phyloP scores from a whole-genome alignment of 2,329 filamentous ascomycete species.

The Colletotrichum musae region DNA sequence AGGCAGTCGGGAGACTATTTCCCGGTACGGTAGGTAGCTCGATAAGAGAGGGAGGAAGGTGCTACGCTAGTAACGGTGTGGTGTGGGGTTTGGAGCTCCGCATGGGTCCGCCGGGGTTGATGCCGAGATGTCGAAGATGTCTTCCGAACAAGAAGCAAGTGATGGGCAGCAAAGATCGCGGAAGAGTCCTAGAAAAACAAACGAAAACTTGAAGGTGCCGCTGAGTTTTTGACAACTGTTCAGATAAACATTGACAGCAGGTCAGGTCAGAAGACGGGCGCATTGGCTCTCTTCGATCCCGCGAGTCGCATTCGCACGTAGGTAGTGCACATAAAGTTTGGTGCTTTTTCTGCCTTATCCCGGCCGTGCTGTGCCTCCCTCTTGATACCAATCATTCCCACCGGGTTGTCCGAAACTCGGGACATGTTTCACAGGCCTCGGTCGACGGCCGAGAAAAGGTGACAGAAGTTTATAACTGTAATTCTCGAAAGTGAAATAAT shows the following conservation, averaged over 20 bases:
- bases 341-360: no score
- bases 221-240: neutral
- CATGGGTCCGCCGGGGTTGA: constrained; percentile 3
- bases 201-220: neutral
- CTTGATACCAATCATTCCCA: no score
- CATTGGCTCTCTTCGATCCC: neutral
- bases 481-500: neutral
- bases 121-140: constrained; percentile 22
- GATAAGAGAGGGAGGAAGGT: constrained; percentile 21
- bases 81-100: neutral
- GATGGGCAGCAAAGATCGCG: constrained; percentile 2
- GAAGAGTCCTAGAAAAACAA: neutral
- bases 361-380: no score
- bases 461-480: constrained; percentile 18
- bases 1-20: constrained; percentile 14
- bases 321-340: neutral
- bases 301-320: neutral
- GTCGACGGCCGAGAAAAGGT: neutral
- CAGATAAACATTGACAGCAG: no score
- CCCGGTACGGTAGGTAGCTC: constrained; percentile 32
- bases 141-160: neutral
- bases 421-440: constrained; percentile 33
- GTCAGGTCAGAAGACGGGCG: no score
- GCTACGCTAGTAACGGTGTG: neutral
- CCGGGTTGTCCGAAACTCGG: constrained; percentile 33